phyloP scores from a whole-genome alignment of 176 grass and related monocot genomes.

The Oryza nivara region DNA sequence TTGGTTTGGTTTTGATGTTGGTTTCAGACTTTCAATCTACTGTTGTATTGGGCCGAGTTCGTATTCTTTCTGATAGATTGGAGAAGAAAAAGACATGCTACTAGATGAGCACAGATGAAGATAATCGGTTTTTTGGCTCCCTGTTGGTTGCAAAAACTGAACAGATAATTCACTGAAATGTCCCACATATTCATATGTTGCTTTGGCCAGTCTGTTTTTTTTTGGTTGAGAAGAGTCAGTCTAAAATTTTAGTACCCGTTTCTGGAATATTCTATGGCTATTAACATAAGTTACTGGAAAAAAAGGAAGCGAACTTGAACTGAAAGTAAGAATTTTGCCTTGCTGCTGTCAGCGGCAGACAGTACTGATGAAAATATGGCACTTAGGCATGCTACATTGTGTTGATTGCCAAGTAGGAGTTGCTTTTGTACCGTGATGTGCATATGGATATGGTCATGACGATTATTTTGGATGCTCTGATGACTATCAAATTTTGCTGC shows the following conservation, averaged over 20 bases:
- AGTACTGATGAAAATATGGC: background rate
- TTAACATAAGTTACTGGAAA: background rate
- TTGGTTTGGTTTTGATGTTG: background rate
- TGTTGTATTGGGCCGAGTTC: background rate
- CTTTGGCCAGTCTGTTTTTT: background rate
- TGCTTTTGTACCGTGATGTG: background rate
- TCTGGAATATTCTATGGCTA: background rate
- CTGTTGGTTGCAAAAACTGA: background rate
- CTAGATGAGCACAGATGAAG: background rate
- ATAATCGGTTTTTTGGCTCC: background rate
- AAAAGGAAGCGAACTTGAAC: background rate
- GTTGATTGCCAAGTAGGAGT: background rate
- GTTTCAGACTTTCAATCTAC: background rate
- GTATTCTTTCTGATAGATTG: background rate
- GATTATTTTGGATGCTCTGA: background rate
- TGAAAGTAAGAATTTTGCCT: background rate
- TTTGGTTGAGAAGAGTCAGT: background rate
- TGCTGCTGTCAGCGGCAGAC: background rate
- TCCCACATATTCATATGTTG: background rate
- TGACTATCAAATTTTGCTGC: background rate
- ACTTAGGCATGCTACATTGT: conserved; percentile 18
- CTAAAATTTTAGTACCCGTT: background rate
- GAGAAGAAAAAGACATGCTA: background rate
- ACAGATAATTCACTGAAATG: background rate
- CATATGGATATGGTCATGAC: background rate